Evolutionary conservation across 2,329 filamentous ascomycete genomes (phyloP), one percentile per base, ranked within the genome.

Genomic region (Phyllosticta citriasiana): DNA sequence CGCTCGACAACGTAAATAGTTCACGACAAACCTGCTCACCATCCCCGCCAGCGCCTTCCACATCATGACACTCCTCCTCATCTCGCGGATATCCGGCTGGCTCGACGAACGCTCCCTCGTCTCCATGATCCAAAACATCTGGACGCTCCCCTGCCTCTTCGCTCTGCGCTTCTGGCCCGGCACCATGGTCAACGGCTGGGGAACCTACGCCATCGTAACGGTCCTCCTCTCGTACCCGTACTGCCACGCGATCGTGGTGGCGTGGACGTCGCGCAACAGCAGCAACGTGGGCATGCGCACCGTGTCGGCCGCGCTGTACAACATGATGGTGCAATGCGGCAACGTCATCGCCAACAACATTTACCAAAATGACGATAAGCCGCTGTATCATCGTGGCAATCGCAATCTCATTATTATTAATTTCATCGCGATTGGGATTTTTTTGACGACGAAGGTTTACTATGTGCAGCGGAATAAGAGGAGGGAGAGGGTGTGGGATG

Each of bases 11-110:
- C 19, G 19, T 22, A 22, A 22, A 22, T 27, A 64, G 19, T 85
- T 88, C 69, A 73, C 83, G 24, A 79, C 84, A 1, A 88, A 87
- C 67, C 69, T 88, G 35, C 77, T 88, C 7, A 79, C 81, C 1
- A 87, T 88, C n/a, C 73, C 81, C 64, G 70, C 67, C 3, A 70
- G 74, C 33, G 69, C 72, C 12, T 65, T 73, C 55, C 69, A 68
- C 59, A 69, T 78, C 26, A 62, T 75, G 5, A 75, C 78, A 4
- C 71, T 82, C 2, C 66, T 80, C 12, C 66, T 72, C 47, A 68
- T 78, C 14, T 79, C 79, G 0, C 76, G 75, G 68, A 63, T 79
- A 4, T 79, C 78, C 1, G 78, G 80, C 47, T 72, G 71, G 27
- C 68, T 79, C 61, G 77, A 79, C 74, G 67, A 77, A 62, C 74